Conservation (phyloP, 257 asterid species). For the Solanum bulbocastanum region DNA sequence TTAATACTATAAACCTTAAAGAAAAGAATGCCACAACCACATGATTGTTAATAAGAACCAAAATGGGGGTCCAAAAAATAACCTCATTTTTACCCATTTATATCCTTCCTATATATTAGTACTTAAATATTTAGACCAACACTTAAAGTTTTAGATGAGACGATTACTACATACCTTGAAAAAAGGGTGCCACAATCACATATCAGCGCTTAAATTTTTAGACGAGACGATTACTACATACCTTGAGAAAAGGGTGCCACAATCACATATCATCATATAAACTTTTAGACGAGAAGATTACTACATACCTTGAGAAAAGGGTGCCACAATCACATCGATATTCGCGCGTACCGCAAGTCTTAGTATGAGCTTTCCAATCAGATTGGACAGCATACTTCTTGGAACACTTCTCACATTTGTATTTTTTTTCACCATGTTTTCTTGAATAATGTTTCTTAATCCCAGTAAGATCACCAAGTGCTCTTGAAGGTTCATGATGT, state of each 20-base stretch:
- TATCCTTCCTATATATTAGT: conserved; percentile 13
- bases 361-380: conserved; percentile 10
- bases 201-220: too few relatives aligned
- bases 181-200: not conserved
- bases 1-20: conserved; percentile 18
- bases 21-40: conserved; percentile 62
- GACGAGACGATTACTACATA: too few relatives aligned
- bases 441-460: conserved; percentile 5
- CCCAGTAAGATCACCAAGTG: conserved; percentile 5
- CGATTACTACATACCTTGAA: conserved; percentile 29
- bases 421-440: conserved; percentile 5
- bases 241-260: conserved; percentile 28
- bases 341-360: conserved; percentile 24
- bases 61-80: not conserved
- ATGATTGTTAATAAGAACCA: not conserved
- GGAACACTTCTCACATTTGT: not conserved
- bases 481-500: not conserved
- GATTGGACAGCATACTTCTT: conserved; percentile 3
- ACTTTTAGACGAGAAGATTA: not conserved
- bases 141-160: not conserved
- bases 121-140: rapidly evolving
- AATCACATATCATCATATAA: too few relatives aligned
- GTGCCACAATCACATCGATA: conserved; percentile 83
- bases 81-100: not conserved
- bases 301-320: conserved; percentile 50